Evolutionary conservation across 441 rosid genomes (phyloP), one percentile per base, ranked within the genome.

Genomic region (Bruguiera hainesii): DNA sequence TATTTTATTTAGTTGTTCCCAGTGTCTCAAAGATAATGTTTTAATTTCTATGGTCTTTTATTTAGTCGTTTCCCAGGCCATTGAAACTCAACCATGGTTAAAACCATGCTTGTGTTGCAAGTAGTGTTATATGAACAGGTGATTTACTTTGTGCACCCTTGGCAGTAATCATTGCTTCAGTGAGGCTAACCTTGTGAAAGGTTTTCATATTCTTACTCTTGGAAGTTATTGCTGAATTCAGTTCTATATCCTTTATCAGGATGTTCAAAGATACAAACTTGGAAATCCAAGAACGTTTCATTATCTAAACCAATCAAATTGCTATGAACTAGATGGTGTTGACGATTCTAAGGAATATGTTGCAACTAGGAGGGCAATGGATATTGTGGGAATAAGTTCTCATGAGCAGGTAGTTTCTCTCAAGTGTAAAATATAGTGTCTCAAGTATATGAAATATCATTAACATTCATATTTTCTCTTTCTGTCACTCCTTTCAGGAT

Each of bases 291-390:
- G 88, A 74, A 80, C 81, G 26, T 95, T 88, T 71, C 99, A 95
- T 78, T 95, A 95, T 82, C 84, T 95, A 61, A 95, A 95, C 75
- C 99, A 95, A 76, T 85, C 99, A 42, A 90, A 90, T 78, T 95
- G 98, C 86, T 83, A 71, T 68, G 82, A 83, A 59, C 78, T 94
- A 75, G 99, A 94, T 64, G 91, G 88, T 25, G 60, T 91, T 75
- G 88, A 91, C 84, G 96, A 91, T 78, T 80, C 91, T 1, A 82
- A 91, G 84, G 98, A 94, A 62, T 90, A 94, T 65, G 56, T 76
- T 59, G 96, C 84, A 55, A 94, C 99, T 39, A 86, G 88, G 79
- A 85, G 78, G 72, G 99, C 98, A 52, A 91, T 94, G 99, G 98
- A 94, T 28, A 73, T 91, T 56, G 98, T 94, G 51, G 99, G 99